A percentile compares a stretch with the other conserved stretches of the same genome.
These are phyloP conservation scores for Apiotrichum akiyoshidainum DNA, from an alignment of 1,284 basidiomycete species.

Conservation along the genomic window DNA sequence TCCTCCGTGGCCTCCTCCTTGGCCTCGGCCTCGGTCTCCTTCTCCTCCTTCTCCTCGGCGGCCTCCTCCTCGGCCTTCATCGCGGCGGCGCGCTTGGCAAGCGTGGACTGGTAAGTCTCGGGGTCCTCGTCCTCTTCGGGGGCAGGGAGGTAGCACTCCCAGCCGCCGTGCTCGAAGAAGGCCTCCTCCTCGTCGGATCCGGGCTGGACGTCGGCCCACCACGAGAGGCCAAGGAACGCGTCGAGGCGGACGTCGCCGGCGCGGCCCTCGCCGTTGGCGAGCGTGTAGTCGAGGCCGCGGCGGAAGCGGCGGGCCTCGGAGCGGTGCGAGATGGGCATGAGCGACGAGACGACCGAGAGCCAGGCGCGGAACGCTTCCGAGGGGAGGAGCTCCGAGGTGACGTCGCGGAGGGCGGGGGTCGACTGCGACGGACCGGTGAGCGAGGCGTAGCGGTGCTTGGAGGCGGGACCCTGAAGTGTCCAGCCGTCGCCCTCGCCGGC, in stretches of 20 bases:
- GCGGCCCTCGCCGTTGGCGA: conserved; percentile 81
- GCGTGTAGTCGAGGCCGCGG: conserved; percentile 90
- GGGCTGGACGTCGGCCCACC: conserved; percentile 56
- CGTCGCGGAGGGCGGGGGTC: conserved; percentile 58
- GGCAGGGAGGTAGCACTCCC: conserved; percentile 96
- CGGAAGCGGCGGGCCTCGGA: conserved; percentile 82
- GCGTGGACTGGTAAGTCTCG: conserved; percentile 76
- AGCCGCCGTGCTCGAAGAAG: conserved; percentile 72
- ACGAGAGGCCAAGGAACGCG: conserved; percentile 84
- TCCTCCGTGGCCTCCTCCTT: conserved; percentile 4
- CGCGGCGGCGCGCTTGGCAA: conserved; percentile 41
- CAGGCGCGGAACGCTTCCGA: conserved; percentile 85
- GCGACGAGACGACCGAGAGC: conserved; percentile 72
- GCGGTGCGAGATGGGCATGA: conserved; percentile 71
- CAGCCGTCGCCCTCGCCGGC: conserved; percentile 59
- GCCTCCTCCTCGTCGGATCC: conserved; percentile 52
- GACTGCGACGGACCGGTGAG: conserved; percentile 48
- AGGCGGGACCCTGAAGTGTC: conserved; percentile 79
- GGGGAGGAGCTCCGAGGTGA: conserved; percentile 67
- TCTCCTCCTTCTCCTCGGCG: neutral
- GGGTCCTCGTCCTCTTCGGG: conserved; percentile 92
- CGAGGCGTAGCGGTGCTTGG: conserved; percentile 86
- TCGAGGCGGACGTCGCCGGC: conserved; percentile 71
- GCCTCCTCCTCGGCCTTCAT: neutral
- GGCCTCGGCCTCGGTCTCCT: conserved; percentile 14